Base-by-base conservation (phyloP, 2,329 filamentous ascomycete genomes). In the Cercospora brassicicola region DNA sequence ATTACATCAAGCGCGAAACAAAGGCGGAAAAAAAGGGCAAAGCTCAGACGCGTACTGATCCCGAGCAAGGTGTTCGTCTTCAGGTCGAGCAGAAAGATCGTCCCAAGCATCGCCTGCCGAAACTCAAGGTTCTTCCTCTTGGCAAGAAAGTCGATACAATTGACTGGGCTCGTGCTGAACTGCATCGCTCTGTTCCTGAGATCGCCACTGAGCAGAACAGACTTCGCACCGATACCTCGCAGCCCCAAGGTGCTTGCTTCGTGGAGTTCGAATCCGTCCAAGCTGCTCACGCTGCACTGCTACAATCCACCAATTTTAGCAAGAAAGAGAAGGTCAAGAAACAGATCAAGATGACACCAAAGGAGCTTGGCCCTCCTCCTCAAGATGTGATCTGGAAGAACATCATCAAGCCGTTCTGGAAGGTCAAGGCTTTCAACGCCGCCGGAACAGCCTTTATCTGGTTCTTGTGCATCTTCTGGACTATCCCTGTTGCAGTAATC, bases 61-160 rank as follows among this genome's bases (percentile, higher is more conserved):
- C 39, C 10, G 68, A 69, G 3, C 45, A 60, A 10, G 64, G 68
- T 20, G 62, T 82, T 33, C 83, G 85, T 10, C 81, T 83, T 59
- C 87, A 90, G 71, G 84, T 85, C 69, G 90, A 77, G 18, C 77
- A 79, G 61, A 83, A 81, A 78, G 79, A 92, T 73, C 86, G 92
- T 39, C 93, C 93, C 0, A 88, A 89, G 1, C 93, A 96, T 76
- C 87, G 88, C 36, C 82, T 89, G 20, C 70, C 68, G 20, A 45
- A 45, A 26, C 36, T 48, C 4, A 73, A 72, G 59, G 20, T 51
- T 11, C 65, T 74, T 30, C 81, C 96, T 39, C 84, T 93, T 71
- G 90, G 92, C 72, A 88, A 91, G 76, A 94, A 94, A 77, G 92
- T 96, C 20, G 93, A 98, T 80, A 94, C 93, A 0, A 96, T 98